Conservation (phyloP, 495 filamentous ascomycete genomes). For the Xylaria palmicola region DNA sequence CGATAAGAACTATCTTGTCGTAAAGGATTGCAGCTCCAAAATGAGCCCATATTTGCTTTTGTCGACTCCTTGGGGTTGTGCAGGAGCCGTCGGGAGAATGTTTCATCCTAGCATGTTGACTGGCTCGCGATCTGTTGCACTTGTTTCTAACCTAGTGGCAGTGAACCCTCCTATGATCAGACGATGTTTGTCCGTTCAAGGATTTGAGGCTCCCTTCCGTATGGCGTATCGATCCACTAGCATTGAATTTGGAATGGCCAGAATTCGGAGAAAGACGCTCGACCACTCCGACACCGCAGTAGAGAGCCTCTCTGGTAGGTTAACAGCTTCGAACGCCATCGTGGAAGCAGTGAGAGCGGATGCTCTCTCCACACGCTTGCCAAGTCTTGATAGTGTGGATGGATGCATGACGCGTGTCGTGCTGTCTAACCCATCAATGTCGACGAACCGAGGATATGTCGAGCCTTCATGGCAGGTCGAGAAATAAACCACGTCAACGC, state of each 20-base stretch:
- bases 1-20: conserved; percentile 2
- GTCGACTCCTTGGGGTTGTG: conserved; percentile 2
- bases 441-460: conserved; percentile 4
- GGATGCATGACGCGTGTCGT: conserved; percentile 19
- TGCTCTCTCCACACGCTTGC: conserved; percentile 10
- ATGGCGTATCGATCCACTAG: background rate
- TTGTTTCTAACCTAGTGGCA: conserved; percentile 7
- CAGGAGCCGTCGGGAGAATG: background rate
- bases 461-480: conserved; percentile 6
- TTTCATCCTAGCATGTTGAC: conserved; percentile 6
- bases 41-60: conserved; percentile 5
- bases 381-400: conserved; percentile 15
- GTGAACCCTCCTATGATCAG: conserved; percentile 5
- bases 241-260: background rate
- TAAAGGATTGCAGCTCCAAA: background rate
- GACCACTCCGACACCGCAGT: conserved; percentile 10
- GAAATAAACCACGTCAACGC: background rate
- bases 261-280: conserved; percentile 1
- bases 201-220: background rate
- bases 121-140: conserved; percentile 12
- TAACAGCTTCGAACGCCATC: background rate
- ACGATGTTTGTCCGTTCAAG: background rate
- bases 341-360: conserved; percentile 3
- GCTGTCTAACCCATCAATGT: background rate
- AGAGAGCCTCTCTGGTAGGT: background rate